Evolutionary conservation across 108 stramenopile species (phyloP), one percentile per base, ranked within the genome.

Genomic region (Craspedostauros australis): DNA sequence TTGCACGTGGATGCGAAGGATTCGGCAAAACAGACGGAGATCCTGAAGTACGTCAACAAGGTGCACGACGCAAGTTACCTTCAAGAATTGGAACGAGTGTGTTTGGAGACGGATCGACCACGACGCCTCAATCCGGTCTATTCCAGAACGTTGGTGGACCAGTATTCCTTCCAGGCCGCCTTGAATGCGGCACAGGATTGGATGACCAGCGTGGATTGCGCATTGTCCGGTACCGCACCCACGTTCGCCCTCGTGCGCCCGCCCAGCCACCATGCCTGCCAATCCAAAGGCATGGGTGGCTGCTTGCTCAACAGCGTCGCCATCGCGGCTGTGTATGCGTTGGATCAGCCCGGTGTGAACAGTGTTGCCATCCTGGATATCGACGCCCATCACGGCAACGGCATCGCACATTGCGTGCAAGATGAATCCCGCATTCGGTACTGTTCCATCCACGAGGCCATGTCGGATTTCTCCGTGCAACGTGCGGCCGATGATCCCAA

Each of bases 261-360:
- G 15, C 94, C 91, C 6, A 91, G 94, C 8, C 94, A 95, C 70
- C 94, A 95, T 43, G 94, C 94, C 1, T 79, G 77, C 36, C 60
- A 52, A 0, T 48, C 57, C 16, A 18, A 50, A 6, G 87, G 80
- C 0, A 72, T 75, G 22, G 94, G 94, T 14, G 91, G 87, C 52
- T 95, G 94, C 54, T 39, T 95, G 3, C 62, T 95, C 26, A 95
- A 95, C 57, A 91, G 93, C 55, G 87, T 87, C 9, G 93, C 86
- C 8, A 47, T 94, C 19, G 82, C 79, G 19, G 88, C 89, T 8
- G 42, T 60, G 18, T 79, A 85, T 49, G 84, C 86, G 2, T 52
- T 53, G 16, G 73, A 65, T 7, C 47, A 64, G 24, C 50, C 69
- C 3, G 68, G 59, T 14, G 46, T 66, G 12, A 31, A 44, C 14